Base-by-base conservation (phyloP, 2,329 filamentous ascomycete genomes). In the Teratosphaeria nubilosa region DNA sequence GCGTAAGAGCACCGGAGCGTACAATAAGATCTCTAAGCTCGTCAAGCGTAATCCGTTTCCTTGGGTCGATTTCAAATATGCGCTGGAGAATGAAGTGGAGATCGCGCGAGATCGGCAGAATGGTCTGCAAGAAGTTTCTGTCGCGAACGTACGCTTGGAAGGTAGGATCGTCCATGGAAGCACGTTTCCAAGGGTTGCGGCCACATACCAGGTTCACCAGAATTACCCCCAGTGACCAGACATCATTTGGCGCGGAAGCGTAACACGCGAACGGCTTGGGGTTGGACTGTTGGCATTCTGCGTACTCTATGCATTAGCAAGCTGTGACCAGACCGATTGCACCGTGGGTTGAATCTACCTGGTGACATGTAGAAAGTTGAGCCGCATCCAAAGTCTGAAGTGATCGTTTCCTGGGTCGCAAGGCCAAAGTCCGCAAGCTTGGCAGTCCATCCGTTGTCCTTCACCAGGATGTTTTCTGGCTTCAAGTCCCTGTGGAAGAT, bases 311-410 rank as follows among this genome's bases (percentile, higher is more conserved):
- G 61, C 30, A 45, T 55, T 41, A 41, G 53, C 16, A 41, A 37
- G 24, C 10, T 16, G 14, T 53, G 11, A 20, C 27, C 31, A 41
- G 6, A 20, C 5, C 13, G 2, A 54, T 11, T 16, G 7, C 6
- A n/a, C 11, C 14, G 32, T 13, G 27, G 22, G 27, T 34, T 6
- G 6, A 16, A 62, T 64, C 27, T 87, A 96, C 92, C 92, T 83
- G 94, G 94, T 71, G 91, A 96, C 94, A 97, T 99, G 78, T 99
- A 99, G 70, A 97, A 97, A 14, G 92, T 97, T 32, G 94, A 97
- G 63, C 94, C 94, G 73, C 94, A 99, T 69, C 94, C 94, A 75
- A 96, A 96, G 74, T 99, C 94, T 67, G 91, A 88, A 63, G 92
- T 96, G 65, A 86, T 80, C 64, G 85, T 81, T 64, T 92, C 89